phyloP scores from a whole-genome alignment of 2,329 filamentous ascomycete genomes.

The Colletotrichum paranaense region DNA sequence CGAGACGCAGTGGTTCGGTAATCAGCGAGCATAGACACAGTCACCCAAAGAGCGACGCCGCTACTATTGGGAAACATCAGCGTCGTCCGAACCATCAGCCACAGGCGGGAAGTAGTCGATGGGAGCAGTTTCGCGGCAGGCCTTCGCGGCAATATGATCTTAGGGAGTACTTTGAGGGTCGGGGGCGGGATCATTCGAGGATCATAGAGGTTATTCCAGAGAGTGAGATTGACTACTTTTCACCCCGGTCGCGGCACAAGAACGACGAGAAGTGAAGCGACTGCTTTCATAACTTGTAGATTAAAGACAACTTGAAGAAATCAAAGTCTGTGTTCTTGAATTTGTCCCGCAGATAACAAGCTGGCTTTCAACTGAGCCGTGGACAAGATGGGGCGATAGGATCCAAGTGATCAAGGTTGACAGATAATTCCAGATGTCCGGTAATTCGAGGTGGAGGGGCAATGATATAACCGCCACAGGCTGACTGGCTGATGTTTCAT shows the following conservation, averaged over 20 bases:
- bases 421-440: rapidly evolving
- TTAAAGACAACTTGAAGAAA: background rate
- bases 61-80: slow-evolving; percentile 8
- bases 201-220: slow-evolving; percentile 26
- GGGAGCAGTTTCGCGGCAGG: slow-evolving; percentile 6
- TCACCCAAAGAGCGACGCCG: slow-evolving; percentile 12
- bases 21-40: background rate
- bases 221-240: slow-evolving; percentile 17
- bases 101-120: slow-evolving; percentile 7
- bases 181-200: slow-evolving; percentile 7
- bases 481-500: too few species aligned
- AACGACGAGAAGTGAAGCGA: background rate
- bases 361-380: too few species aligned
- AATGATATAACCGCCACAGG: too few species aligned
- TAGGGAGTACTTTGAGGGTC: slow-evolving; percentile 5
- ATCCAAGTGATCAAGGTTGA: too few species aligned
- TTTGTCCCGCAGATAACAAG: too few species aligned
- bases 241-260: background rate
- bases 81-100: background rate
- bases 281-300: background rate
- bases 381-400: too few species aligned
- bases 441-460: too few species aligned
- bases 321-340: background rate
- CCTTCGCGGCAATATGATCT: slow-evolving; percentile 13
- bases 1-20: background rate